A percentile compares a stretch with the other conserved stretches of the same genome.
phyloP scores from a whole-genome alignment of 345 rosid species.

The Eucalyptus paniculata region DNA sequence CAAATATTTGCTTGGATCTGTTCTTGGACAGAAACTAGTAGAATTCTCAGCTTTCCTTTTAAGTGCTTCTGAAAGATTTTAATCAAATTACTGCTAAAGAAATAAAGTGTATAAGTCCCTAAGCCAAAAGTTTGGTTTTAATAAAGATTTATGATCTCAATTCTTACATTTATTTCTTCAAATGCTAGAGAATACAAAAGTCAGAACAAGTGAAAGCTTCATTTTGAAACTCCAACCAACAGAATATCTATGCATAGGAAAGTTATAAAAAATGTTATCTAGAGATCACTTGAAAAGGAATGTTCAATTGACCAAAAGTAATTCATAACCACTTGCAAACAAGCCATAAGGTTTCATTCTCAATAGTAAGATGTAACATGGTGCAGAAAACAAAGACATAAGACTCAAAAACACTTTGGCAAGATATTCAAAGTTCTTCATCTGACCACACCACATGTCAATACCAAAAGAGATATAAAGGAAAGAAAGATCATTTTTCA shows the following conservation, averaged over 20 bases:
- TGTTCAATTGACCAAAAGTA: background rate
- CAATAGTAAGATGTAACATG: background rate
- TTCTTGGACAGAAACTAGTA: background rate
- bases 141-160: background rate
- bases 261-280: background rate
- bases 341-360: background rate
- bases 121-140: background rate
- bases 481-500: background rate
- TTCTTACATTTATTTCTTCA: background rate
- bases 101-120: background rate
- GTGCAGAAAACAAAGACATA: background rate
- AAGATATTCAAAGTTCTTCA: background rate
- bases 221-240: background rate
- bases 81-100: background rate
- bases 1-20: background rate
- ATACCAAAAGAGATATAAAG: background rate
- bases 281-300: background rate
- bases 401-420: background rate
- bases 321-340: background rate
- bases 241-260: background rate
- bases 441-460: background rate
- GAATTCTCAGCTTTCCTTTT: background rate
- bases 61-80: background rate
- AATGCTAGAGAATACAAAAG: background rate
- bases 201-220: background rate